These are phyloP conservation scores for Fusarium sp. DNA, from an alignment of 2,329 filamentous ascomycete species.

Conservation along the genomic window DNA sequence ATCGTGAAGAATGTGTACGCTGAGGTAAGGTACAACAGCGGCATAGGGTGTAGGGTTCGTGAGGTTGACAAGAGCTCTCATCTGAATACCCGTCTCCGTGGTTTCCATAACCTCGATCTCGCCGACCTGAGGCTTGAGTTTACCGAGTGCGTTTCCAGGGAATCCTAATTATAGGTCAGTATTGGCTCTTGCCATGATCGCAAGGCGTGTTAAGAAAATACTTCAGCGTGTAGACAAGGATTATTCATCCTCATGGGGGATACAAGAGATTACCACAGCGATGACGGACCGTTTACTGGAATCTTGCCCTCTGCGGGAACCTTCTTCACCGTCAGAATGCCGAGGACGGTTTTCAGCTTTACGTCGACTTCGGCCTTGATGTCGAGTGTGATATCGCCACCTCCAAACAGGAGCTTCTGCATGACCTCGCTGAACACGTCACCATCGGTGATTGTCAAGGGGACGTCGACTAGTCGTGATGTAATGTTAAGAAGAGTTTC, in stretches of 20 bases:
- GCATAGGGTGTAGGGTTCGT: conserved; percentile 92
- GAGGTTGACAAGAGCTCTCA: conserved; percentile 79
- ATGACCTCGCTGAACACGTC: conserved; percentile 83
- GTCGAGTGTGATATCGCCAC: conserved; percentile 72
- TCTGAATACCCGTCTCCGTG: conserved; percentile 72
- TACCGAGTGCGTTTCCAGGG: conserved; percentile 60
- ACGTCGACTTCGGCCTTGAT: conserved; percentile 86
- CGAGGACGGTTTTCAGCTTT: conserved; percentile 82
- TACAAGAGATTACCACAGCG: conserved; percentile 52
- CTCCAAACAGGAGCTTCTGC: conserved; percentile 81
- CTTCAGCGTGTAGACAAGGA: conserved; percentile 40
- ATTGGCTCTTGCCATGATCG: conserved; percentile 16
- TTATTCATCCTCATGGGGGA: conserved; percentile 41
- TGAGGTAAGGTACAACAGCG: conserved; percentile 81
- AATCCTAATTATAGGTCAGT: conserved; percentile 63
- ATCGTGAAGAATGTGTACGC: conserved; percentile 79
- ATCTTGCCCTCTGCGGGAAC: conserved; percentile 88
- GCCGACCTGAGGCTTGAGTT: conserved; percentile 70
- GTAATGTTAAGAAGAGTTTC: conserved; percentile 75
- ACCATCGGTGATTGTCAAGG: conserved; percentile 82
- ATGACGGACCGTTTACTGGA: conserved; percentile 91
- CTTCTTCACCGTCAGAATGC: conserved; percentile 80
- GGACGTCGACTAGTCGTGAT: conserved; percentile 79
- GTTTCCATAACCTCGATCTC: conserved; percentile 79
- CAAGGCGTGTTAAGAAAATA: conserved; percentile 44